Base-by-base conservation (phyloP, 257 asterid genomes). In the Anisodus tanguticus region DNA sequence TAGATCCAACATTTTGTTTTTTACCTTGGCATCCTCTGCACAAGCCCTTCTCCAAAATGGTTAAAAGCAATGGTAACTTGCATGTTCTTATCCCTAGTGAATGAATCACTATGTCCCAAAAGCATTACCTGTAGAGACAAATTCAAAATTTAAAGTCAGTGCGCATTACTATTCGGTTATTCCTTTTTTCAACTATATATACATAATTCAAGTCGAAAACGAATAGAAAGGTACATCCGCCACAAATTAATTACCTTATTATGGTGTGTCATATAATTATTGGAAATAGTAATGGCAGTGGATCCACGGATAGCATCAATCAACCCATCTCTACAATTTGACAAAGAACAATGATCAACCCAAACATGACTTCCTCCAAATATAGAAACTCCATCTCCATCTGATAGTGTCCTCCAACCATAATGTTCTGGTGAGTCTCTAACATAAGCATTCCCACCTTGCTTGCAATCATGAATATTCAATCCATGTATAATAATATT, bases 11-110 rank as follows among this genome's bases (percentile, higher is more conserved):
- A 51, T 49, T 76, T 22, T 9, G 3, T 72, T 76, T 22, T 9
- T 83, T 85, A 95, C 98, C 98, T 93, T 1, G 98, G 98, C 98
- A 95, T 95, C 83, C 98, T 92, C 83, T 95, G 98, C 16, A 95
- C 97, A 5, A 95, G 93, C 70, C 96, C 98, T 90, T 93, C 97
- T 7, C 98, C 98, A 71, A 95, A 95, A 84, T 93, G 98, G 89
- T 95, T 95, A 87, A 95, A 95, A 10, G 98, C 98, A 74, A 95
- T 93, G 47, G 98, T 95, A 60, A 95, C 94, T 83, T 95, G 98
- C 98, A 93, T 95, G 58, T 58, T 91, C 92, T 91, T 94, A 83
- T 95, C 98, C 4, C 57, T 84, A 0, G 88, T 84, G 17, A 80
- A 91, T 72, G 88, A 77, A 62, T 95, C 98, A 15, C 97, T 91